A percentile compares a stretch with the other conserved stretches of the same genome.
These are phyloP conservation scores for Testicularia cyperi DNA, from an alignment of 1,284 basidiomycete species.

Conservation along the genomic window DNA sequence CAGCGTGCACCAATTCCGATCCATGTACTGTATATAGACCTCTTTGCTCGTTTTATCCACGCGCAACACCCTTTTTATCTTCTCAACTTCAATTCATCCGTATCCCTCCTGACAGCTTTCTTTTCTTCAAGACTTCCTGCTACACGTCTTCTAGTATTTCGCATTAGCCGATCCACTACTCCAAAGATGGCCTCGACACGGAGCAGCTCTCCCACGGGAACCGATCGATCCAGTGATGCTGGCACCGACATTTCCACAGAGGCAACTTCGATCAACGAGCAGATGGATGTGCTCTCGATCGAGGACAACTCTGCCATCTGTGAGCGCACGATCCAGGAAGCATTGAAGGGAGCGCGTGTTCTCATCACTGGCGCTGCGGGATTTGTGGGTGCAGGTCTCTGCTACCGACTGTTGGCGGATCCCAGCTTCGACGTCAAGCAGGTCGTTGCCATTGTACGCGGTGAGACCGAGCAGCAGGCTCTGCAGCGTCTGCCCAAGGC, in stretches of 20 bases:
- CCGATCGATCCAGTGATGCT: conserved; percentile 18
- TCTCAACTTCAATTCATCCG: no score
- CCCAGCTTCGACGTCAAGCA: conserved; percentile 26
- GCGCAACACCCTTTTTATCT: no score
- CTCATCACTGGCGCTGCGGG: conserved; percentile 37
- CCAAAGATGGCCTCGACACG: conserved; percentile 32
- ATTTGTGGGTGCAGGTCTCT: conserved; percentile 35
- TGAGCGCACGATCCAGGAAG: conserved; percentile 19
- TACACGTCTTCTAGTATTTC: no score
- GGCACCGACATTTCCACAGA: conserved; percentile 25
- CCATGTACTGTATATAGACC: no score
- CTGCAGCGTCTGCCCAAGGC: conserved; percentile 30
- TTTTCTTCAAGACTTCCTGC: no score
- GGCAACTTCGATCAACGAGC: conserved; percentile 19
- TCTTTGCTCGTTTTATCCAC: no score
- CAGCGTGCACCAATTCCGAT: no score
- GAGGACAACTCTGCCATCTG: conserved; percentile 11
- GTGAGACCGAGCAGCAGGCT: conserved; percentile 26
- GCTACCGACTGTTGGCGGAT: conserved; percentile 27
- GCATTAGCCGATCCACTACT: no score
- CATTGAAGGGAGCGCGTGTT: conserved; percentile 24
- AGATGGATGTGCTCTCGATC: conserved; percentile 8
- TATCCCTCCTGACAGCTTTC: no score
- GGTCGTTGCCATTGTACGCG: conserved; percentile 32
- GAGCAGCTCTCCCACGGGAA: conserved; percentile 19